Evolutionary conservation across 2,329 filamentous ascomycete genomes (phyloP).

Genomic region (Aspergillus puulaauensis): DNA sequence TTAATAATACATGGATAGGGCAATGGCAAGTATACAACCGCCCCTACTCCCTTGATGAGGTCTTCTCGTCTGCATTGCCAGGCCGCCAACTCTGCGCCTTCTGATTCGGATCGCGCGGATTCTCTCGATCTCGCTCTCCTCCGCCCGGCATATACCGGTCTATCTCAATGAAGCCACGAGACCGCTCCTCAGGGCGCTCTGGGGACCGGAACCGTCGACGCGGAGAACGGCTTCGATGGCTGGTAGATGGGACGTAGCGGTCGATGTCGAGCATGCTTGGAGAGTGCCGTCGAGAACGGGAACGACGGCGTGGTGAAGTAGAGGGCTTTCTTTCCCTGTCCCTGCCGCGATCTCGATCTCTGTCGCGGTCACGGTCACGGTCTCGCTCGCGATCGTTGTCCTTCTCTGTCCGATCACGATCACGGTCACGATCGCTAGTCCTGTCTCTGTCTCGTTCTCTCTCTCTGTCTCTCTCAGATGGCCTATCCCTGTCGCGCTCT

Average conservation of each 20-base stretch:
- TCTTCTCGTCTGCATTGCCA: constrained; percentile 1
- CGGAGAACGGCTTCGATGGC: constrained; percentile 41
- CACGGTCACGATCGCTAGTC: constrained; percentile 13
- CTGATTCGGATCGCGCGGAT: not conserved
- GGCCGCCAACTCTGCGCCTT: constrained; percentile 8
- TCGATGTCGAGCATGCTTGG: constrained; percentile 41
- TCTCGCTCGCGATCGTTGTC: constrained; percentile 1
- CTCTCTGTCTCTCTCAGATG: constrained; percentile 8
- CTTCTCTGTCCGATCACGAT: constrained; percentile 13
- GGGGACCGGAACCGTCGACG: constrained; percentile 39
- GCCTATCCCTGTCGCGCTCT: not conserved
- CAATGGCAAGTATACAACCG: not conserved
- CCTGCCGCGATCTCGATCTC: constrained; percentile 7
- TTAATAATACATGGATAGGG: not conserved
- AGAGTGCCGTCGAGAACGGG: constrained; percentile 28
- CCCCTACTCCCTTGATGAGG: not conserved
- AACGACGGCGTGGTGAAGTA: constrained; percentile 25
- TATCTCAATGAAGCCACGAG: constrained; percentile 36
- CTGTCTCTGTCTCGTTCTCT: constrained; percentile 9
- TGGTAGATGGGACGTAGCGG: constrained; percentile 44
- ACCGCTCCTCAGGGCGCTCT: constrained; percentile 28
- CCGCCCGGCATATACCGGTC: constrained; percentile 46
- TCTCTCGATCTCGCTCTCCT: constrained; percentile 20
- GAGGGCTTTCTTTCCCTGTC: constrained; percentile 15
- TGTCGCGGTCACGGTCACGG: constrained; percentile 1